phyloP scores from a whole-genome alignment of 345 rosid genomes.

The Clarkia xantiana region DNA sequence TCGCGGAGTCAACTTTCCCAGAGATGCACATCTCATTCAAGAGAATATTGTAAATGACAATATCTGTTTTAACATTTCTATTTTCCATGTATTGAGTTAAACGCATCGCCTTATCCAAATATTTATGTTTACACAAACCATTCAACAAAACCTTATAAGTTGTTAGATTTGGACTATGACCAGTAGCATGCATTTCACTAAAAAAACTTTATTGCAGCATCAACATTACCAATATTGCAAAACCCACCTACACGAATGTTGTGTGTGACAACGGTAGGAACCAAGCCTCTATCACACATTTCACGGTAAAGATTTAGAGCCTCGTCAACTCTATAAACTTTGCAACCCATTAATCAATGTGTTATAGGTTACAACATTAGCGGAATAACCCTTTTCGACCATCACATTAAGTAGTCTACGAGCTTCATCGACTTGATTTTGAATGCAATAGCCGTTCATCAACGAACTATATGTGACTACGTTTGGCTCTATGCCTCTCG shows the following conservation, averaged over 20 bases:
- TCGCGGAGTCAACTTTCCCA: neutral
- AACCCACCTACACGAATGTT: conserved; percentile 1
- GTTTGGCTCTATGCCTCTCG: conserved; percentile 3
- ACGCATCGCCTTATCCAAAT: neutral
- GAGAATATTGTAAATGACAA: neutral
- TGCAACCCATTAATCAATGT: too few species aligned
- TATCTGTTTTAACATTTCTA: neutral
- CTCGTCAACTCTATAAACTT: neutral
- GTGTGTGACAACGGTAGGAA: neutral
- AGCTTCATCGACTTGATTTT: neutral
- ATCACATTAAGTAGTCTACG: too few species aligned
- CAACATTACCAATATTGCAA: neutral
- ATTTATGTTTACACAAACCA: neutral
- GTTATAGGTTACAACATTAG: too few species aligned
- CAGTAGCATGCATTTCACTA: neutral
- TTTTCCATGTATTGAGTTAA: neutral
- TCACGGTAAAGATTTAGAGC: conserved; percentile 6
- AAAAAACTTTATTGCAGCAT: neutral
- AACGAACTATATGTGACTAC: conserved; percentile 6
- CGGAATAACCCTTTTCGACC: too few species aligned
- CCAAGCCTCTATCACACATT: conserved; percentile 5
- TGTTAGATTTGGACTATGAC: neutral
- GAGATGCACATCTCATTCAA: conserved; percentile 1
- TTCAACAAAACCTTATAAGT: neutral
- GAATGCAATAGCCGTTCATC: conserved; percentile 4